Conservation (phyloP, 192 early-diverging fungal genomes). For the Backusella mclennaniae region DNA sequence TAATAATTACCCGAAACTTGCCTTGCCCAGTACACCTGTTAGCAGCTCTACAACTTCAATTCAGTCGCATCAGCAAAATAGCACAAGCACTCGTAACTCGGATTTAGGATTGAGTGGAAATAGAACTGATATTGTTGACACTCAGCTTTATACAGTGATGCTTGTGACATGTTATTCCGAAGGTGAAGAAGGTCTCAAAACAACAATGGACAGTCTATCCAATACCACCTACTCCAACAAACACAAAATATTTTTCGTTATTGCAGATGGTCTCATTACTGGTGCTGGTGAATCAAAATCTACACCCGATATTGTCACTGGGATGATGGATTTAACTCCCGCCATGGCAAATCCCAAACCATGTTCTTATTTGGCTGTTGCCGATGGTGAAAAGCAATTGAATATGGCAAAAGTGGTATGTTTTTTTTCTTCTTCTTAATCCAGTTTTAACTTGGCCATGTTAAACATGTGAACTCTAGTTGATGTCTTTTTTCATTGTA, state of each 20-base stretch:
- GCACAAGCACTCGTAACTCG: not conserved
- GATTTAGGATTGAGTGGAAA: not conserved
- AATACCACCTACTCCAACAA: constrained; percentile 75
- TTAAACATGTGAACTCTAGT: not conserved
- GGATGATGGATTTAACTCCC: constrained; percentile 71
- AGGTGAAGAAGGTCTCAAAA: constrained; percentile 71
- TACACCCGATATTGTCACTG: constrained; percentile 78
- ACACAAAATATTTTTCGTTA: constrained; percentile 85
- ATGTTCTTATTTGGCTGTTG: constrained; percentile 73
- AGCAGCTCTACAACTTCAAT: not conserved
- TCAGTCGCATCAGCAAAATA: not conserved
- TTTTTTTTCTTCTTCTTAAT: constrained; percentile 2
- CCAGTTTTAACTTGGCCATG: constrained; percentile 5
- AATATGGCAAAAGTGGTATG: constrained; percentile 79
- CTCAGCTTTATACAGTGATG: constrained; percentile 70
- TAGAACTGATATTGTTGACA: constrained; percentile 3
- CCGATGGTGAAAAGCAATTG: constrained; percentile 76
- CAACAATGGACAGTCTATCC: constrained; percentile 84
- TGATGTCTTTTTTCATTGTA: constrained; percentile 14
- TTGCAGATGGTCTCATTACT: constrained; percentile 90
- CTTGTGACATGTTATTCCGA: constrained; percentile 95
- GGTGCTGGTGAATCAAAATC: constrained; percentile 72
- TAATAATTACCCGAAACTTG: constrained; percentile 17
- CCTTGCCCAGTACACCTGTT: not conserved
- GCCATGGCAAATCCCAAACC: constrained; percentile 67